Evolutionary conservation across 345 rosid species (phyloP), one percentile per base, ranked within the genome.

Genomic region (Geranium brycei): DNA sequence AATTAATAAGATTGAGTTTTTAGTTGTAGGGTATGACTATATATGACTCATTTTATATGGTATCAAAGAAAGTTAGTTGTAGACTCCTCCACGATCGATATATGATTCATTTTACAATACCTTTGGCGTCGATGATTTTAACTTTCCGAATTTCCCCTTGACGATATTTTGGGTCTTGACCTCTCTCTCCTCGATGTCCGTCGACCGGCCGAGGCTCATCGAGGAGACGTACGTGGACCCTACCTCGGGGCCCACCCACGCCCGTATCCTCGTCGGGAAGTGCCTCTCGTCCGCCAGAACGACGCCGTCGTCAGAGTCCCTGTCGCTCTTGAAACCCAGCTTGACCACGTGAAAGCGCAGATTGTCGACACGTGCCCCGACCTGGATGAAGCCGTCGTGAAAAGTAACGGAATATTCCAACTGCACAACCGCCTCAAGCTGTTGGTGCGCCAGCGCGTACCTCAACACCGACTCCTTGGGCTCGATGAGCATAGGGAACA

Each of bases 231-330:
- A 85, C 5, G 84, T 83, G 1, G 95, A 82, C 17, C 97, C 97
- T 3, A 83, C 75, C 64, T 91, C 92, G 0, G 95, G 98, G 51
- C 95, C 98, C 17, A 85, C 81, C 96, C 89, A 91, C n/a, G 79
- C 75, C 55, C 83, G 69, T 15, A 77, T 82, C 73, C 89, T 76
- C 1, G 89, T 78, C 0, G 87, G 91, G 28, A 83, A 80, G 66
- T 89, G 85, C 65, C 70, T 81, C 67, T 87, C 96, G 5, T 79
- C 81, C 11, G 62, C 70, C 59, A 69, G 65, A 14, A 76, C 67
- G 11, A 58, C 70, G 53, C 76, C 82, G 40, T 68, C 78, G 3
- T 56, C 68, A 1, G 28, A 23, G 28, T 23, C 28, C 28, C 2
- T 23, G 28, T 23, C 28, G 28, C 62, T 80, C 17, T 69, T 65